Evolutionary conservation across 2,329 filamentous ascomycete species (phyloP).

Genomic region (Aspergillus calidoustus): DNA sequence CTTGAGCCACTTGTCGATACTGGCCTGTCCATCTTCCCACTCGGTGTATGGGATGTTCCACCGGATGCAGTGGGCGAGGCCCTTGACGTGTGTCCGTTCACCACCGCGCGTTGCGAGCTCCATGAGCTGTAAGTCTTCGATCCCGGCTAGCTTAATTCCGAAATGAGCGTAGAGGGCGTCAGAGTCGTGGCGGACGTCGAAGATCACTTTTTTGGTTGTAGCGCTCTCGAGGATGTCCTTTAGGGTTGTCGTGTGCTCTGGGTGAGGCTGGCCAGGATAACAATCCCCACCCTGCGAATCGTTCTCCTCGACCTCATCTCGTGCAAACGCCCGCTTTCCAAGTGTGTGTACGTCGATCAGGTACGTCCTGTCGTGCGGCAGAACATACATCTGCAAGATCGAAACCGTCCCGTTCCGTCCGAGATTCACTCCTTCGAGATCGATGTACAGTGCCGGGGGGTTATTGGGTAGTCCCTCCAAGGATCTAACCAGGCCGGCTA

Average conservation of each 20-base stretch:
- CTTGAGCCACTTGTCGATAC: conserved; percentile 19
- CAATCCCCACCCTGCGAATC: too few species aligned
- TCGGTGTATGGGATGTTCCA: conserved; percentile 24
- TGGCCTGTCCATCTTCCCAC: conserved; percentile 14
- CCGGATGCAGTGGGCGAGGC: conserved; percentile 48
- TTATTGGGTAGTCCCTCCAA: too few species aligned
- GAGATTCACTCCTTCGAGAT: conserved; percentile 55
- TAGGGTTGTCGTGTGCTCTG: conserved; percentile 19
- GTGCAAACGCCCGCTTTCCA: conserved; percentile 46
- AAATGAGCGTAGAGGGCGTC: conserved; percentile 58
- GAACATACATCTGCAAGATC: conserved; percentile 48
- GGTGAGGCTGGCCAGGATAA: too few species aligned
- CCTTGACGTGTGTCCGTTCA: conserved; percentile 32
- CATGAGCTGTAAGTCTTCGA: conserved; percentile 63
- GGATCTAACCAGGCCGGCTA: too few species aligned
- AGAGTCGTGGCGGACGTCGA: conserved; percentile 64
- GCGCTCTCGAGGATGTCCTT: conserved; percentile 52
- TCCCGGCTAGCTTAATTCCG: conserved; percentile 47
- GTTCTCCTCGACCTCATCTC: conserved; percentile 17
- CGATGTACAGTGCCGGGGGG: conserved; percentile 45
- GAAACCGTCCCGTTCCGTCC: conserved; percentile 51
- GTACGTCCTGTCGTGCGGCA: conserved; percentile 37
- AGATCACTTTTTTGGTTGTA: conserved; percentile 57
- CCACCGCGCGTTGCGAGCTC: conserved; percentile 49
- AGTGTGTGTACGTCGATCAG: conserved; percentile 54